Conservation (phyloP, 257 asterid genomes). For the Penstemon davidsonii region DNA sequence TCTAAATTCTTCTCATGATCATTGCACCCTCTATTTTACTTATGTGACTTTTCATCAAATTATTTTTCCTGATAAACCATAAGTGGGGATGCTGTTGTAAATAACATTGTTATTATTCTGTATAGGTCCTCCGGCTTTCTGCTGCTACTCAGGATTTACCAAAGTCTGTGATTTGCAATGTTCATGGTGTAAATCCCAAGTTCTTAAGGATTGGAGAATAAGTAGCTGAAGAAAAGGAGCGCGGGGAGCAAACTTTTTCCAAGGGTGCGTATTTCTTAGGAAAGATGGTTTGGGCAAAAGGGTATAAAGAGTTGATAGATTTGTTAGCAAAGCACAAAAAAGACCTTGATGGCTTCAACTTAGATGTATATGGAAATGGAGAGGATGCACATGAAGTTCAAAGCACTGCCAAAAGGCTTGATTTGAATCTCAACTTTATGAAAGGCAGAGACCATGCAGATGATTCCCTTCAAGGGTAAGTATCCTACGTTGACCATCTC, state of each 20-base stretch:
- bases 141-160: conserved; percentile 98
- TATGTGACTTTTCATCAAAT: background rate
- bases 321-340: conserved; percentile 72
- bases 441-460: conserved; percentile 98
- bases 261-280: conserved; percentile 98
- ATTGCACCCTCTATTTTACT: background rate
- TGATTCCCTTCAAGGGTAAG: conserved; percentile 91
- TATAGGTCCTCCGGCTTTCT: conserved; percentile 92
- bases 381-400: conserved; percentile 97
- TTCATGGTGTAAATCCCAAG: conserved; percentile 95
- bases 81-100: conserved; percentile 5
- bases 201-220: conserved; percentile 84
- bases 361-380: conserved; percentile 94
- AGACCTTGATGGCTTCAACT: conserved; percentile 81
- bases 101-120: conserved; percentile 20
- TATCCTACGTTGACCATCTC: conserved; percentile 8
- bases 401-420: conserved; percentile 74
- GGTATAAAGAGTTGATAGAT: conserved; percentile 89
- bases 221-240: conserved; percentile 79
- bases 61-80: background rate
- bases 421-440: conserved; percentile 83
- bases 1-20: too few species aligned
- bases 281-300: conserved; percentile 99
- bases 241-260: conserved; percentile 72
- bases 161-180: conserved; percentile 81